Percentiles rank a stretch among this genome's conserved stretches.
Conservation (phyloP, 345 rosid genomes). For the Viola odorata region DNA sequence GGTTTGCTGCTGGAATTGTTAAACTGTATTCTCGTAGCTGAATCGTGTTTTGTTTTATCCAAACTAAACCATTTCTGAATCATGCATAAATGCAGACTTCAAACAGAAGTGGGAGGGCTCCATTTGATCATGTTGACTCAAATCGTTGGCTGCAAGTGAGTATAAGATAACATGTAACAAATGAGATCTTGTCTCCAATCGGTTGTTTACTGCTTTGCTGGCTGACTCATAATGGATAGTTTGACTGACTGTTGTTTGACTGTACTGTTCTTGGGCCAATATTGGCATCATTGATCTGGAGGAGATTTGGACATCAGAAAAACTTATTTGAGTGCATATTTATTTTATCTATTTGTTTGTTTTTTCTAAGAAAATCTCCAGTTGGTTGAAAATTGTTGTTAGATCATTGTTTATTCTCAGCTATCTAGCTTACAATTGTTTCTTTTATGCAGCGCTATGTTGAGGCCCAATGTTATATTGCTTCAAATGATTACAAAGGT, state of each 20-base stretch:
- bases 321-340: too few relatives aligned
- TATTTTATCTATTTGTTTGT: too few relatives aligned
- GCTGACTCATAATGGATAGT: not conserved
- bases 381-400: slow-evolving; percentile 4
- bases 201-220: not conserved
- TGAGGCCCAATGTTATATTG: slow-evolving; percentile 88
- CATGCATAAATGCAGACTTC: slow-evolving; percentile 48
- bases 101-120: slow-evolving; percentile 65
- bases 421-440: slow-evolving; percentile 8
- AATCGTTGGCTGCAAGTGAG: slow-evolving; percentile 96
- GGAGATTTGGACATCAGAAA: too few relatives aligned
- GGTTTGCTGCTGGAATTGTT: slow-evolving; percentile 38
- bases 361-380: too few relatives aligned
- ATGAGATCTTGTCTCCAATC: not conserved
- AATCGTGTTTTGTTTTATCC: slow-evolving; percentile 1
- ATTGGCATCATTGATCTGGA: not conserved
- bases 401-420: slow-evolving; percentile 1
- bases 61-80: not conserved
- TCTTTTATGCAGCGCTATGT: slow-evolving; percentile 76
- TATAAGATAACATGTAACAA: slow-evolving; percentile 9
- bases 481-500: slow-evolving; percentile 96
- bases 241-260: not conserved
- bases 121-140: slow-evolving; percentile 73
- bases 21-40: not conserved
- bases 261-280: not conserved